Conservation (phyloP, 2,329 filamentous ascomycete genomes). For the Dothideomycetes sp. region DNA sequence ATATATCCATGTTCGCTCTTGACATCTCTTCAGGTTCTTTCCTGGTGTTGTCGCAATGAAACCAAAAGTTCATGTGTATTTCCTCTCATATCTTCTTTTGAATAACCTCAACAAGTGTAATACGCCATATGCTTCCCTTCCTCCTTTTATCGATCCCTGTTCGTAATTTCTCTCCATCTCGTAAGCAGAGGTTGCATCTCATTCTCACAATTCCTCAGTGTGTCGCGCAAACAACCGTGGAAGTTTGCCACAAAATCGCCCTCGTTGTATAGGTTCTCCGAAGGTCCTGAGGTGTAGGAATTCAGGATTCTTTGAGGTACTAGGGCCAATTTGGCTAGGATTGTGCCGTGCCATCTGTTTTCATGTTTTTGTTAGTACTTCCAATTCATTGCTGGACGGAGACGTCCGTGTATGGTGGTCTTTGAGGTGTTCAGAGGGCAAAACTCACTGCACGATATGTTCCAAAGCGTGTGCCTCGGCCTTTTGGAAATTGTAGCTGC, state of each 20-base stretch:
- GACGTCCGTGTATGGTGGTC: constrained; percentile 2
- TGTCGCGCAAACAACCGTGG: constrained; percentile 57
- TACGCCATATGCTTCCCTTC: too few species aligned
- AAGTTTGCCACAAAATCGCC: constrained; percentile 82
- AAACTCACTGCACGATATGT: constrained; percentile 41
- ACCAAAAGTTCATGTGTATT: too few species aligned
- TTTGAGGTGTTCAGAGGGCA: neutral
- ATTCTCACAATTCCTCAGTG: constrained; percentile 53
- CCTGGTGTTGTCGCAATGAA: too few species aligned
- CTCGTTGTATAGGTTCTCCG: constrained; percentile 53
- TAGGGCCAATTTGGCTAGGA: constrained; percentile 79
- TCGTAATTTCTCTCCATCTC: constrained; percentile 27
- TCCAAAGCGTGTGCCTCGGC: constrained; percentile 84
- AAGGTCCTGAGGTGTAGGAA: constrained; percentile 54
- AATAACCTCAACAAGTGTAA: too few species aligned
- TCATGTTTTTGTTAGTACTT: constrained; percentile 60
- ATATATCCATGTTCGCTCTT: too few species aligned
- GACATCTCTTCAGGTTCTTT: too few species aligned
- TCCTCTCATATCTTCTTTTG: too few species aligned
- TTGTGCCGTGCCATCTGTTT: constrained; percentile 86
- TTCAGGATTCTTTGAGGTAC: constrained; percentile 82
- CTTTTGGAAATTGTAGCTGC: constrained; percentile 93
- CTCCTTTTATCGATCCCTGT: constrained; percentile 21
- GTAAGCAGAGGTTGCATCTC: constrained; percentile 53
- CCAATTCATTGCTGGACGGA: neutral